phyloP scores from a whole-genome alignment of 257 asterid genomes.

The Solanum appendiculatum region DNA sequence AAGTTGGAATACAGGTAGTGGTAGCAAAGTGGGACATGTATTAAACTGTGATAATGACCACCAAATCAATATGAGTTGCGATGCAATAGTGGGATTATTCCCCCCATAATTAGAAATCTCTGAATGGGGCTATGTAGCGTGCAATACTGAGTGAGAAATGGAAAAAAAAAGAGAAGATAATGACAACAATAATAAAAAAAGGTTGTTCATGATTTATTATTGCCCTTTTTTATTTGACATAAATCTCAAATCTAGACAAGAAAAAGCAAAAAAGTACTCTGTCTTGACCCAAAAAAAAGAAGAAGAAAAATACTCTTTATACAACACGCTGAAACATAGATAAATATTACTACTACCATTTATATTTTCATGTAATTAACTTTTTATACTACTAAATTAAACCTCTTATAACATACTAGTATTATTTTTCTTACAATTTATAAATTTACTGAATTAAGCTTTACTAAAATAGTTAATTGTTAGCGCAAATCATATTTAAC shows the following conservation, averaged over 20 bases:
- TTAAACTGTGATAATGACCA: neutral
- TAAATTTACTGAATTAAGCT: neutral
- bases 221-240: neutral
- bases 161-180: too few relatives aligned
- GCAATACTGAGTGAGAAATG: neutral
- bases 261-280: neutral
- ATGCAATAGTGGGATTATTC: too few relatives aligned
- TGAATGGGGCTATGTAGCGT: fast-evolving
- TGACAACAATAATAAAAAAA: neutral
- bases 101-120: too few relatives aligned
- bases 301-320: too few relatives aligned
- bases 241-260: neutral
- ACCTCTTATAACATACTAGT: neutral
- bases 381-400: neutral
- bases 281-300: neutral
- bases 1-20: neutral
- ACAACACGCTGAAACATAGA: neutral
- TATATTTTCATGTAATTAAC: neutral
- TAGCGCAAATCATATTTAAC: neutral
- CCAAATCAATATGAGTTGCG: too few relatives aligned
- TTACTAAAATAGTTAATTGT: neutral
- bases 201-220: neutral
- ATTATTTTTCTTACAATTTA: neutral
- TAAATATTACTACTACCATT: neutral
- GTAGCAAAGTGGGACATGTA: neutral